A percentile compares a stretch with the other conserved stretches of the same genome.
phyloP scores from a whole-genome alignment of 371 early-diverging fungal species.

The Mucor plumbeus region DNA sequence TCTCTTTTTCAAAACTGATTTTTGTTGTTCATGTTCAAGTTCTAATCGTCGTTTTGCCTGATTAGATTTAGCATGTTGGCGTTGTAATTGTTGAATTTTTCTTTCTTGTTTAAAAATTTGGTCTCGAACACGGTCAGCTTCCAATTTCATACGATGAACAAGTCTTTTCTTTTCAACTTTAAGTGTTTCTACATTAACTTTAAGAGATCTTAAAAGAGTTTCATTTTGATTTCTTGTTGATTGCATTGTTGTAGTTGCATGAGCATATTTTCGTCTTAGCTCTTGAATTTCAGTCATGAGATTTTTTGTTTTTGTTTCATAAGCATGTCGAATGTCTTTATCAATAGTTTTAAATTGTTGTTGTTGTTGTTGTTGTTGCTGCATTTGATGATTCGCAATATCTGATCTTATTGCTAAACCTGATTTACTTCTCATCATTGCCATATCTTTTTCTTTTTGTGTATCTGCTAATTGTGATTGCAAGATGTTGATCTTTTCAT shows the following conservation, averaged over 20 bases:
- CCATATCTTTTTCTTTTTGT: constrained; percentile 74
- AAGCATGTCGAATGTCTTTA: constrained; percentile 46
- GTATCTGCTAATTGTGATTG: constrained; percentile 62
- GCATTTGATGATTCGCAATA: neutral
- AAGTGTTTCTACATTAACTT: constrained; percentile 64
- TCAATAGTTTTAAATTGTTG: constrained; percentile 20
- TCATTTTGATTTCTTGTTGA: constrained; percentile 62
- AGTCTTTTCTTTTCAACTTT: constrained; percentile 80
- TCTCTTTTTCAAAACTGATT: constrained; percentile 55
- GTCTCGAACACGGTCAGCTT: constrained; percentile 71
- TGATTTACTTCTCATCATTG: constrained; percentile 42
- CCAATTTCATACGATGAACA: constrained; percentile 78
- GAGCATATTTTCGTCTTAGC: constrained; percentile 62
- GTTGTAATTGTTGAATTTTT: constrained; percentile 77
- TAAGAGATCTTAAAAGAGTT: constrained; percentile 53
- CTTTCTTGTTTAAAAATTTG: constrained; percentile 68
- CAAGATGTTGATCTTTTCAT: constrained; percentile 65
- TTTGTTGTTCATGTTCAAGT: constrained; percentile 71
- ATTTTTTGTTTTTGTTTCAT: constrained; percentile 74
- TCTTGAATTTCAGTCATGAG: constrained; percentile 73
- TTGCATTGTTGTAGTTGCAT: constrained; percentile 60
- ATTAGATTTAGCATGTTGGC: constrained; percentile 72
- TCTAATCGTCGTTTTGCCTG: constrained; percentile 74
- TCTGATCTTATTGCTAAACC: constrained; percentile 29
- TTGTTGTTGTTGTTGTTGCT: constrained; percentile 9